A percentile compares a stretch with the other conserved stretches of the same genome.
Conservation (phyloP, 805 yeast genomes). For the Ogataea wickerhamii region DNA sequence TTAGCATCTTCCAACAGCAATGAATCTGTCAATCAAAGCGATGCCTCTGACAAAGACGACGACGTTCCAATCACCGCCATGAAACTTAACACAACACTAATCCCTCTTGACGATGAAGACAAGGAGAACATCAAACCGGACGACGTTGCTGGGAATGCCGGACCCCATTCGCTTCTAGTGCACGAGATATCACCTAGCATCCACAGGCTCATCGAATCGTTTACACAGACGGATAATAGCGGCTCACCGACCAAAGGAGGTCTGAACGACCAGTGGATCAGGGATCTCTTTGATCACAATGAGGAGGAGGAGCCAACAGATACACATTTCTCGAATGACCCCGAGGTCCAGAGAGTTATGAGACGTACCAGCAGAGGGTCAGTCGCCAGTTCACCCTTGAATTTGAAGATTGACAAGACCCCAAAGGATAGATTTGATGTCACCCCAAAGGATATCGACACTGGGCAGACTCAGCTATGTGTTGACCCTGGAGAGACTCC, state of each 20-base stretch:
- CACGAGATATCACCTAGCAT: slow-evolving; percentile 34
- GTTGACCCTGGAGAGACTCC: slow-evolving; percentile 13
- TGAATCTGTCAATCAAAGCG: background rate
- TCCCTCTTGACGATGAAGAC: slow-evolving; percentile 44
- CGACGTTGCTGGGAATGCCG: slow-evolving; percentile 6
- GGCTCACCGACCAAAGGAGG: slow-evolving; percentile 28
- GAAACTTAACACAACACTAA: slow-evolving; percentile 50
- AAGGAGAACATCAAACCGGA: slow-evolving; percentile 29
- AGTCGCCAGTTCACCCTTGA: slow-evolving; percentile 15
- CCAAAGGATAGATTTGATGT: slow-evolving; percentile 13
- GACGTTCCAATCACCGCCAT: slow-evolving; percentile 44
- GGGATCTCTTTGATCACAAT: slow-evolving; percentile 28
- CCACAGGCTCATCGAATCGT: slow-evolving; percentile 32
- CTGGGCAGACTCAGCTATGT: slow-evolving; percentile 25
- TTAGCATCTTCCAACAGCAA: background rate
- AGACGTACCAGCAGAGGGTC: slow-evolving; percentile 4
- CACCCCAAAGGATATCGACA: slow-evolving; percentile 26
- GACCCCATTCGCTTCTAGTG: slow-evolving; percentile 22
- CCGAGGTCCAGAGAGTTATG: slow-evolving; percentile 26
- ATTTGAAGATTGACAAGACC: slow-evolving; percentile 27
- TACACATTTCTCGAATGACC: slow-evolving; percentile 18
- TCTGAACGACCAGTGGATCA: slow-evolving; percentile 28
- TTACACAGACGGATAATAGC: slow-evolving; percentile 23
- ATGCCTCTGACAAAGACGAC: slow-evolving; percentile 24
- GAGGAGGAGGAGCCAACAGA: slow-evolving; percentile 15